Evolutionary conservation across 2,329 filamentous ascomycete species (phyloP).

Genomic region (Dactylellina parvicollis): DNA sequence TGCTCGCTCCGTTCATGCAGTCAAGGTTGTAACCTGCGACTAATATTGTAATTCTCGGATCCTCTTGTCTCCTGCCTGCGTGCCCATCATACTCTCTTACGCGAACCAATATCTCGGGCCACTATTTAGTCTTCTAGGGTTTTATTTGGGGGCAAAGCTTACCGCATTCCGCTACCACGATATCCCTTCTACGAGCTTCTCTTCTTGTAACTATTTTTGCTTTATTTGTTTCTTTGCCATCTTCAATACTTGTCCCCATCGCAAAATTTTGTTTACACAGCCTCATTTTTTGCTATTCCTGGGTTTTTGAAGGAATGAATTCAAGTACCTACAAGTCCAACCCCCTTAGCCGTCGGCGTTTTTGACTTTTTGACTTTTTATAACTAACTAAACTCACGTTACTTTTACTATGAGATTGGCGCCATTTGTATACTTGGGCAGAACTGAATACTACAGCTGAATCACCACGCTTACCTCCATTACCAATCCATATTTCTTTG

Average conservation of each 20-base stretch:
- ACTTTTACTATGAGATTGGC: conserved; percentile 6
- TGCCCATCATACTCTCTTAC: background rate
- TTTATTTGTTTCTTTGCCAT: background rate
- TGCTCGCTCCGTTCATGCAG: conserved; percentile 39
- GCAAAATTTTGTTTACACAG: background rate
- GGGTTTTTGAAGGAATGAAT: background rate
- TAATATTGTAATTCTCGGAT: background rate
- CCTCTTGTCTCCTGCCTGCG: background rate
- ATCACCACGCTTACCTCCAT: background rate
- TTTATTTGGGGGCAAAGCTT: too few species aligned
- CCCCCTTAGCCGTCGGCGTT: background rate
- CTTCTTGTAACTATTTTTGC: conserved; percentile 15
- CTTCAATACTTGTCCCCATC: too few species aligned
- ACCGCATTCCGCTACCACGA: background rate
- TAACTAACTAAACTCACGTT: too few species aligned
- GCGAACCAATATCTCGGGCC: background rate
- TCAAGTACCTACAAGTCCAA: background rate
- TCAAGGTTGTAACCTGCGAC: conserved; percentile 35
- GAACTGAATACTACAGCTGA: background rate
- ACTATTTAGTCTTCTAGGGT: background rate
- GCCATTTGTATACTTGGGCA: background rate
- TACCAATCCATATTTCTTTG: too few species aligned
- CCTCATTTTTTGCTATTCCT: background rate
- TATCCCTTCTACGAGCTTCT: background rate
- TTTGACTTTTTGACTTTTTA: background rate